Evolutionary conservation across 2,329 filamentous ascomycete genomes (phyloP).

Genomic region (Hymenoscyphus fraxineus): DNA sequence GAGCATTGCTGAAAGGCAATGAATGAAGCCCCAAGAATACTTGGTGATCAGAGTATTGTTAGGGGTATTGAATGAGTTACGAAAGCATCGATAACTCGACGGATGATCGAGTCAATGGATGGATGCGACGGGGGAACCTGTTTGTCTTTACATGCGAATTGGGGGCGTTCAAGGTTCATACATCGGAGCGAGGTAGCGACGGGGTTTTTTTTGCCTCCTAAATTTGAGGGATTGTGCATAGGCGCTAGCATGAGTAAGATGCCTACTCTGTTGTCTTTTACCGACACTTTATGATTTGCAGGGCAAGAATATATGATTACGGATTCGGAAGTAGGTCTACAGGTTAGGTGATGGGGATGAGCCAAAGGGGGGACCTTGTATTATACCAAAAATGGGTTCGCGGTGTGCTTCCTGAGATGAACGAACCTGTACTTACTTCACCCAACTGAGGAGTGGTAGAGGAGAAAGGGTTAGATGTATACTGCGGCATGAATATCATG

Average conservation of each 20-base stretch:
- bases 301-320: neutral
- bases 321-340: neutral
- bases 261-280: neutral
- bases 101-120: neutral
- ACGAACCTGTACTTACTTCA: neutral
- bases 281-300: too few relatives aligned
- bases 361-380: neutral
- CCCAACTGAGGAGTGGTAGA: neutral
- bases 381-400: neutral
- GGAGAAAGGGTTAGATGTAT: neutral
- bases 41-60: too few relatives aligned
- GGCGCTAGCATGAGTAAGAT: neutral
- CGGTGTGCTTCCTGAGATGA: neutral
- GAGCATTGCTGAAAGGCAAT: constrained; percentile 25
- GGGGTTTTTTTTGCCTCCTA: neutral
- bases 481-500: neutral
- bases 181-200: neutral
- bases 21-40: constrained; percentile 7
- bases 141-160: neutral
- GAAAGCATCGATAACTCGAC: neutral
- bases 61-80: too few relatives aligned
- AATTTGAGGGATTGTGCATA: neutral
- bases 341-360: neutral
- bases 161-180: neutral
- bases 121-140: neutral